Evolutionary conservation across 2,329 filamentous ascomycete species (phyloP), one percentile per base, ranked within the genome.

Genomic region (Colletotrichum simmondsii): DNA sequence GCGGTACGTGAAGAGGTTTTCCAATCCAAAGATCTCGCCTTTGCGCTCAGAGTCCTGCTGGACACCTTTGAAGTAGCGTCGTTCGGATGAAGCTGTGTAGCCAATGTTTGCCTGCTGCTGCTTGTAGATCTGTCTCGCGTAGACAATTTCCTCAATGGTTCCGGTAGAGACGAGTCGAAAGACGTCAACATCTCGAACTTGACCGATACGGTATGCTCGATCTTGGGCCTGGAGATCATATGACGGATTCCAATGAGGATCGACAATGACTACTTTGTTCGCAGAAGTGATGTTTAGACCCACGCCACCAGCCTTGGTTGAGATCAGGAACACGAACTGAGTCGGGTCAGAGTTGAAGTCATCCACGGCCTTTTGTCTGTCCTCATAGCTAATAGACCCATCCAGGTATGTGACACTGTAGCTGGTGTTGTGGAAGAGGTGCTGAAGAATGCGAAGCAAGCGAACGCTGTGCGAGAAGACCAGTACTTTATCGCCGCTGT

Each of bases 31-130:
- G 26, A 99, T 94, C 81, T 99, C 97, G 19, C 97, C 97, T 77
- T 96, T 96, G 75, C 95, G 92, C 32, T 90, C 90, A 28, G 90
- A 91, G 76, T 94, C 91, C 74, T 97, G 93, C 82, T 98, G 96
- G 0, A 98, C 94, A 53, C 97, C 97, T 76, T 93, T 95, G 85
- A 99, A 99, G 81, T 99, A 99, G 2, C 97, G 91, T 4, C 97
- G 92, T 82, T 99, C 97, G 5, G 92, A 93, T 0, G 94, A 97
- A 0, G 97, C 97, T 42, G 92, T 97, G 82, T 99, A 98, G 1
- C 94, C 97, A 71, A 99, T 98, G 78, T 98, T 98, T 30, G 97
- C 96, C 83, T 98, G 97, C 79, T 99, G 97, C 80, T 99, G 97
- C 82, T 99, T 99, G 87, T 99, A 99, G 52, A 99, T 97, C 78